These are phyloP conservation scores for Fistulinella prunicolor DNA, from an alignment of 768 basidiomycete species.

Conservation along the genomic window DNA sequence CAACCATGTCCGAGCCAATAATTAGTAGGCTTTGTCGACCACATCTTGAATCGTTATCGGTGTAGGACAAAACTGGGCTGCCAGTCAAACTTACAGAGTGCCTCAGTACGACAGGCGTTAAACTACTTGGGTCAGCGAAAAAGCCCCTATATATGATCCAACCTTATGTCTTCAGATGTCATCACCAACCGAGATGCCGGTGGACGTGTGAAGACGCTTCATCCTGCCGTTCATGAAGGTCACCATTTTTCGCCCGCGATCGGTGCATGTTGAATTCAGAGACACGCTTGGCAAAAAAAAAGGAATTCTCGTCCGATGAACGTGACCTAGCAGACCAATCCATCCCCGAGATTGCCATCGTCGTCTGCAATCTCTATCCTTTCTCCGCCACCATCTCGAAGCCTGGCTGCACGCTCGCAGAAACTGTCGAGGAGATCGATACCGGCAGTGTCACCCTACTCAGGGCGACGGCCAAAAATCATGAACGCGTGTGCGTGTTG, in stretches of 20 bases:
- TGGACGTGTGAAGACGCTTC: conserved; percentile 96
- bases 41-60: conserved; percentile 61
- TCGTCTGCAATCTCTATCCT: conserved; percentile 99
- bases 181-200: conserved; percentile 99
- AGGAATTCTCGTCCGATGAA: conserved; percentile 94
- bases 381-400: conserved; percentile 89
- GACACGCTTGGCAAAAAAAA: too few species aligned
- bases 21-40: conserved; percentile 19
- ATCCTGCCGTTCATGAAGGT: conserved; percentile 98
- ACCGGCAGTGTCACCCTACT: conserved; percentile 98
- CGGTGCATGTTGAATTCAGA: too few species aligned
- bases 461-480: conserved; percentile 98
- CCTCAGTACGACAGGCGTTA: conserved; percentile 78
- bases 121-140: conserved; percentile 92
- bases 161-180: conserved; percentile 62
- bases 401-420: conserved; percentile 84
- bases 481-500: conserved; percentile 85
- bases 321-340: conserved; percentile 76
- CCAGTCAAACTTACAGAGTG: conserved; percentile 85
- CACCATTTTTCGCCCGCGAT: conserved; percentile 12
- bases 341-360: conserved; percentile 92
- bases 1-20: conserved; percentile 28
- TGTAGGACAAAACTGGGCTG: conserved; percentile 93
- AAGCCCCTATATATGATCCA: conserved; percentile 36
- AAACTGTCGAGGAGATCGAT: conserved; percentile 97